A percentile compares a stretch with the other conserved stretches of the same genome.
Conservation (phyloP, 2,329 filamentous ascomycete genomes). For the Ceratocystis cacaofunesta region DNA sequence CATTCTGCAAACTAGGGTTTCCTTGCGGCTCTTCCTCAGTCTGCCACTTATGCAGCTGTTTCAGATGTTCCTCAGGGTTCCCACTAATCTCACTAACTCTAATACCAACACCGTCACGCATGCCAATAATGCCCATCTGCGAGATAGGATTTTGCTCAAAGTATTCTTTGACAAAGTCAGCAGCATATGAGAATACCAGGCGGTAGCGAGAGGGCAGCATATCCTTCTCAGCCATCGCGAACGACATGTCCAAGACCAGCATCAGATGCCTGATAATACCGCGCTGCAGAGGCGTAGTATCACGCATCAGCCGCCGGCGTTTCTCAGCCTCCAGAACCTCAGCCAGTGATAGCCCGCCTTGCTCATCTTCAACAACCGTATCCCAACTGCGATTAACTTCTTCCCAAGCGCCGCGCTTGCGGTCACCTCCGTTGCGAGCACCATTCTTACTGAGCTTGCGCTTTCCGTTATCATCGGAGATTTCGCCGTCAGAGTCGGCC, state of each 20-base stretch:
- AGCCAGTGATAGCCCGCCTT: conserved; percentile 64
- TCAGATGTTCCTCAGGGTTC: conserved; percentile 77
- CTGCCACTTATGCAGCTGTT: conserved; percentile 53
- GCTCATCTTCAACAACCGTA: conserved; percentile 59
- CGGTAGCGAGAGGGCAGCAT: conserved; percentile 76
- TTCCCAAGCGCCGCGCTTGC: conserved; percentile 45
- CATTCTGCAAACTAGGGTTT: conserved; percentile 77
- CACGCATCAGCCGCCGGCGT: conserved; percentile 56
- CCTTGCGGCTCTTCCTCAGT: conserved; percentile 51
- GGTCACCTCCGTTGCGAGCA: conserved; percentile 22
- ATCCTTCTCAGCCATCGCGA: conserved; percentile 91
- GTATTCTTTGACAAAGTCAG: conserved; percentile 81
- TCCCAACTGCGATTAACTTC: conserved; percentile 56
- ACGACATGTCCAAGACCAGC: conserved; percentile 79
- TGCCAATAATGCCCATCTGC: conserved; percentile 80
- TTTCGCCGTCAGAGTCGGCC: conserved; percentile 59
- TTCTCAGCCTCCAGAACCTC: conserved; percentile 69
- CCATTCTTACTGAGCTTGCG: conserved; percentile 14
- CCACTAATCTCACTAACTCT: conserved; percentile 80
- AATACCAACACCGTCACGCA: conserved; percentile 81
- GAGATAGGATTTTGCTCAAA: conserved; percentile 99
- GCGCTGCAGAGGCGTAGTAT: conserved; percentile 87
- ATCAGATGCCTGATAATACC: conserved; percentile 96
- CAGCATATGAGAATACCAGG: conserved; percentile 65
- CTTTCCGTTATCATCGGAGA: conserved; percentile 42